Evolutionary conservation across 495 filamentous ascomycete genomes (phyloP), one percentile per base, ranked within the genome.

Genomic region (Bombardia bombarda): DNA sequence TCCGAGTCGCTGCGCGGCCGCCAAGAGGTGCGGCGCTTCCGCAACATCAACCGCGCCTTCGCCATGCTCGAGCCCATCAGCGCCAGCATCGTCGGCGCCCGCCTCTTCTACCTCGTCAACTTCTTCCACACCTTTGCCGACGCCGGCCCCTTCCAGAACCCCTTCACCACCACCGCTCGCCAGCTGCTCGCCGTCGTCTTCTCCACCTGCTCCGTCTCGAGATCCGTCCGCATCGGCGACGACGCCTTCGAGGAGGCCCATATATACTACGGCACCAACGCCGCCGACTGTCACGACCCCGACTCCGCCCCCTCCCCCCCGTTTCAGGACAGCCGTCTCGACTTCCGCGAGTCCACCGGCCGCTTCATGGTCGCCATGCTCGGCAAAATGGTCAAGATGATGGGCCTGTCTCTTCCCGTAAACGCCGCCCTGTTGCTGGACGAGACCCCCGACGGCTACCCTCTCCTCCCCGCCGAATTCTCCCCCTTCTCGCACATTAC

Each of bases 1-100:
- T 2, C 26, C 24, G n/a, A 24, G n/a, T 3, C 32, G 19, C 1
- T 18, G 21, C 8, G 8, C 4, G 23, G 39, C 23, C 22, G 3
- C n/a, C 2, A 6, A 4, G 20, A 8, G 4, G 18, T 47, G 1
- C 20, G 28, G 16, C 18, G 26, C 20, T 55, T 49, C 23, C 37
- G 35, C 8, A 16, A 40, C 4, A 23, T 49, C 30, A 55, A 55
- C 45, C 38, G 52, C 14, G 39, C 35, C 2, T 45, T 52, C n/a
- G 49, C 49, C 25, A 37, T 49, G 16, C 45, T 52, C 7, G 49
- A 52, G 45, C 41, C 49, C 10, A n/a, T 47, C 19, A 45, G 46
- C 10, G 21, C 24, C 3, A 28, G 45, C 36, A 37, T 48, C 17
- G 49, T 52, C 6, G 49, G 49, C 14, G 32, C 40, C 9, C 38